A percentile compares a stretch with the other conserved stretches of the same genome.
Evolutionary conservation across 768 basidiomycete species (phyloP).

Genomic region (Boletus vermiculosoides): DNA sequence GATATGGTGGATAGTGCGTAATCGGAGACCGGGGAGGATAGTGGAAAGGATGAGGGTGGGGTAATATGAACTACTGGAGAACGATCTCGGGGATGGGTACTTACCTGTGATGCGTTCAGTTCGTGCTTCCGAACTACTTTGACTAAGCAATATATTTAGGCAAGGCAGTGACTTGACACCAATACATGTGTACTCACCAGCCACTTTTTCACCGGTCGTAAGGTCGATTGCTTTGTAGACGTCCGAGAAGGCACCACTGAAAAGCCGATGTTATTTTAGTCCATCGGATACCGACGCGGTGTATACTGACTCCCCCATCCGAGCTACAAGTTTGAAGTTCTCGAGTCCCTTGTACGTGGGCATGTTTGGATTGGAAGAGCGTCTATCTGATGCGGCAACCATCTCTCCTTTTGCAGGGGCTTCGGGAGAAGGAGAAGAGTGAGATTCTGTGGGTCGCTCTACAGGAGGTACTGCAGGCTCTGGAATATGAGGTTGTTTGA

Average conservation of each 20-base stretch:
- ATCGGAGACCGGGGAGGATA: conserved; percentile 23
- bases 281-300: not conserved
- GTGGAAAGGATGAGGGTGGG: conserved; percentile 8
- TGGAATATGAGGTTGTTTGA: conserved; percentile 37
- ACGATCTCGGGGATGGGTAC: conserved; percentile 32
- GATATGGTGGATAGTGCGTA: conserved; percentile 19
- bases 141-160: conserved; percentile 46
- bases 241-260: conserved; percentile 95
- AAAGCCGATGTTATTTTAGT: conserved; percentile 19
- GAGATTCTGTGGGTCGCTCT: conserved; percentile 37
- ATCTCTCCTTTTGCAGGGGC: conserved; percentile 8
- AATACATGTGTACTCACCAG: conserved; percentile 49
- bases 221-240: conserved; percentile 91
- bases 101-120: conserved; percentile 87
- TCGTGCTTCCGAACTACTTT: conserved; percentile 95
- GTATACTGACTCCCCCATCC: conserved; percentile 88
- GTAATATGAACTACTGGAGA: conserved; percentile 31
- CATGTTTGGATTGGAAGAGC: conserved; percentile 71
- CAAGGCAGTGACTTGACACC: not conserved
- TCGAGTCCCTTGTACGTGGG: conserved; percentile 86
- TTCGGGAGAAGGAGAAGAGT: conserved; percentile 23
- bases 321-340: conserved; percentile 69
- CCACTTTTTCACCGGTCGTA: conserved; percentile 72
- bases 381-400: conserved; percentile 72
- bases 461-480: conserved; percentile 36